Base-by-base conservation (phyloP, 2,329 filamentous ascomycete genomes). In the Gliomastix tumulicola region DNA sequence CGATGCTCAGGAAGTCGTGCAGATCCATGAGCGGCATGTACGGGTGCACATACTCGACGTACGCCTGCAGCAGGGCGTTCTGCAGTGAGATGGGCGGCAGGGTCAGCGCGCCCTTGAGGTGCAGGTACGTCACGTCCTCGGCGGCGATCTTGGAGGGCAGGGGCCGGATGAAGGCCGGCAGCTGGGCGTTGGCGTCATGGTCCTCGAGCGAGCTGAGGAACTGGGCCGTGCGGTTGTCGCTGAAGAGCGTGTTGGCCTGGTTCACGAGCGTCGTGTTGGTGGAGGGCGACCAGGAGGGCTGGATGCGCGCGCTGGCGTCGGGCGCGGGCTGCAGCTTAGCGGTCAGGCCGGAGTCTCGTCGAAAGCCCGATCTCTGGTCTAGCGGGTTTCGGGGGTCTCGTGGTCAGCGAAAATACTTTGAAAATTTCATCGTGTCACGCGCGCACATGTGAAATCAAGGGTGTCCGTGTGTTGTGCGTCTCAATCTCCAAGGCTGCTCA, bases 21-120 rank as follows among this genome's bases (percentile, higher is more conserved):
- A 82, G 51, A 65, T 86, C 88, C 44, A 96, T 65, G 21, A 95
- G 68, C 18, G 90, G 90, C 87, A 96, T 95, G 57, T 87, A 96
- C 2, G 89, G 88, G 56, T 96, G 84, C 7, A 96, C 88, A 56
- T 84, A 95, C 63, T 95, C 85, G 42, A 90, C 73, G 50, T 92
- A 96, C 27, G 80, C 80, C 48, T 82, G 80, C 13, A 97, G 66
- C 30, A 96, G 71, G 41, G 88, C 88, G 55, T 85, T 87, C 50
- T 90, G 84, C 23, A 96, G 67, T 5, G 66, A 62, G 5, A 71
- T 60, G 28, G 75, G 69, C 3, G 90, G 90, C 28, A 96, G 74
- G 3, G 79, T 79, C 46, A 96, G 66, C 2, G 88, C 88, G 5
- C 88, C 88, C 66, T 95, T 96, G 54, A 80, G 76, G 43, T 82